Percentiles rank a stretch among this genome's conserved stretches.
Evolutionary conservation across 176 grass and related monocot species (phyloP).

Genomic region (Oryza punctata): DNA sequence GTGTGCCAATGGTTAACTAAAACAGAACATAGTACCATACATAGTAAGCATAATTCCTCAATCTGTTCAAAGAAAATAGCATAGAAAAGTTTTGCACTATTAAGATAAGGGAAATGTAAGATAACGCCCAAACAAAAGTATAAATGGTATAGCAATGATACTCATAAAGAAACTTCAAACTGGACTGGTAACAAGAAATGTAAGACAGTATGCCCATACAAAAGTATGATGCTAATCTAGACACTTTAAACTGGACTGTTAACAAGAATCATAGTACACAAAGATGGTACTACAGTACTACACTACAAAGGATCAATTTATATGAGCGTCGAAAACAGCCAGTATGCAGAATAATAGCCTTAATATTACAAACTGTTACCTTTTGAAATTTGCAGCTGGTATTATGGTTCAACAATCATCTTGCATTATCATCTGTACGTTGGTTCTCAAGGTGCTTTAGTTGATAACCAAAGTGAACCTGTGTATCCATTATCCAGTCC

Average conservation of each 20-base stretch:
- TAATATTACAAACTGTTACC: not conserved
- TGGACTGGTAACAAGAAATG: constrained; percentile 11
- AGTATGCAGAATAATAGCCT: not conserved
- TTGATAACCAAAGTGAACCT: constrained; percentile 19
- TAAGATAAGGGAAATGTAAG: not conserved
- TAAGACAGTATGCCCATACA: not conserved
- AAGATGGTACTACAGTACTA: not conserved
- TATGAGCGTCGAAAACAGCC: constrained; percentile 21
- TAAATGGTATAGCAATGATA: not conserved
- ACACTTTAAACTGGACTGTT: constrained; percentile 3
- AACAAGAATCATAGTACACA: not conserved
- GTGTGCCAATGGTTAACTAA: not conserved
- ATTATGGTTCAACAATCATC: constrained; percentile 17
- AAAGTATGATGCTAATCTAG: constrained; percentile 12
- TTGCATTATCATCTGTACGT: not conserved
- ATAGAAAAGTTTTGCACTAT: constrained; percentile 5
- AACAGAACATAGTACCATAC: not conserved
- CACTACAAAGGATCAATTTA: not conserved
- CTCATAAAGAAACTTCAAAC: constrained; percentile 6
- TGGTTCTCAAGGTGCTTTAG: not conserved
- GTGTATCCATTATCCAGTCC: not conserved
- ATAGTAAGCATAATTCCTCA: not conserved
- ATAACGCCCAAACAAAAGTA: not conserved
- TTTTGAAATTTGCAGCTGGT: not conserved
- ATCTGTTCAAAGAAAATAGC: constrained; percentile 8